Evolutionary conservation across 2,329 filamentous ascomycete species (phyloP), one percentile per base, ranked within the genome.

Genomic region (Berkeleyomyces rouxiae): DNA sequence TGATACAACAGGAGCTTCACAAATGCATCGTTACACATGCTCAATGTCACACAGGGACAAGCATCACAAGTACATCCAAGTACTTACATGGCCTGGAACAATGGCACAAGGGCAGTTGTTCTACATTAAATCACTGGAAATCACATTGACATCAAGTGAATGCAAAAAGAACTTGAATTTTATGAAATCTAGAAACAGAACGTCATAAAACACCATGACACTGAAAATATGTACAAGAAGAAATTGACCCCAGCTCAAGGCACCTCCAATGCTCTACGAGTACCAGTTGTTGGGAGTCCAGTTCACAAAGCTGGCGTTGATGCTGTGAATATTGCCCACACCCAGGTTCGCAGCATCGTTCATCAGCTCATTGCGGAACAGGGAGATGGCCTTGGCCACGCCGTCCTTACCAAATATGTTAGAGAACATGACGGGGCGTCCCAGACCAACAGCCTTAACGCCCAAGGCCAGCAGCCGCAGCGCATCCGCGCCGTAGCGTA

Each of bases 361-460:
- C 42, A 71, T 69, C 61, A 82, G 70, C 72, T 81, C 79, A 63
- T 74, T 71, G 72, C 78, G 79, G 67, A 82, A 70, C 9, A 82
- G 72, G 7, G 69, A 51, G 55, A 75, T 70, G 39, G 70, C 74
- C 69, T 73, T 74, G 67, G 73, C 69, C 2, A 82, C 76, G 53
- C 79, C 79, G 6, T 75, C 73, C 57, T 72, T 69, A 4, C 79
- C 79, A 65, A 74, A 82, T 55, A 78, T 69, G 69, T 81, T 81
- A 65, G 77, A 58, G 49, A 65, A 65, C 64, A 65, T 63, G 4
- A 63, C 49, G 7, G 77, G 74, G 0, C 79, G 70, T 13, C 78
- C 79, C 0, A 82, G 65, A 11, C 79, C 72, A 4, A 77, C 74
- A 10, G 73, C 74, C 66, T 71, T 72, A 61, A 75, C 75, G 7